phyloP scores from a whole-genome alignment of 2,329 filamentous ascomycete genomes.

The Pseudocercospora vitis region DNA sequence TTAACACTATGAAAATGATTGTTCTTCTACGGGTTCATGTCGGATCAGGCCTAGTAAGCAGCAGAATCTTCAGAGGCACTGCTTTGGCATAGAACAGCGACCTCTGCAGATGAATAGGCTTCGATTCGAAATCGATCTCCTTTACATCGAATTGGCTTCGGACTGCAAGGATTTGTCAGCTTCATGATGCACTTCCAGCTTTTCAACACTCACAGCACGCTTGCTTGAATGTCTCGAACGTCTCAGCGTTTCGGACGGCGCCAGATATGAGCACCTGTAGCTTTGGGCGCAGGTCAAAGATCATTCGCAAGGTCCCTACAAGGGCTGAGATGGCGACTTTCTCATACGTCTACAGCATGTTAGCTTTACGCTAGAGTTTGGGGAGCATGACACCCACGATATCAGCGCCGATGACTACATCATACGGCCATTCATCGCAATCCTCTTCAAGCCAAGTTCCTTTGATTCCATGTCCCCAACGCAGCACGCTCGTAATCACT shows the following conservation, averaged over 20 bases:
- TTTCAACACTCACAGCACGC: conserved; percentile 52
- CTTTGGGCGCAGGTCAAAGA: conserved; percentile 58
- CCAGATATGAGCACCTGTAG: conserved; percentile 66
- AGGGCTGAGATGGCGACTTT: conserved; percentile 62
- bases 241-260: conserved; percentile 68
- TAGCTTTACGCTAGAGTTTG: conserved; percentile 11
- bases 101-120: conserved; percentile 36
- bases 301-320: conserved; percentile 62
- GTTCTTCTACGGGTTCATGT: too few relatives aligned
- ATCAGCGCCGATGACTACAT: conserved; percentile 73
- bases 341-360: conserved; percentile 66
- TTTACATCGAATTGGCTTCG: conserved; percentile 35
- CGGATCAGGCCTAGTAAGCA: conserved; percentile 12
- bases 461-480: conserved; percentile 63
- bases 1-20: too few relatives aligned
- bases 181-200: background rate
- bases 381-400: conserved; percentile 50
- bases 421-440: conserved; percentile 47
- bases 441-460: conserved; percentile 59
- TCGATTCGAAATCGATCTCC: conserved; percentile 36
- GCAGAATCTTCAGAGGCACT: conserved; percentile 38
- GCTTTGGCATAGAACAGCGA: conserved; percentile 39
- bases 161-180: conserved; percentile 24
- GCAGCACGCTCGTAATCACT: conserved; percentile 55
- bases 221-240: conserved; percentile 64